Conservation (phyloP, 352 stramenopile genomes). For the Phytophthora foliorum region DNA sequence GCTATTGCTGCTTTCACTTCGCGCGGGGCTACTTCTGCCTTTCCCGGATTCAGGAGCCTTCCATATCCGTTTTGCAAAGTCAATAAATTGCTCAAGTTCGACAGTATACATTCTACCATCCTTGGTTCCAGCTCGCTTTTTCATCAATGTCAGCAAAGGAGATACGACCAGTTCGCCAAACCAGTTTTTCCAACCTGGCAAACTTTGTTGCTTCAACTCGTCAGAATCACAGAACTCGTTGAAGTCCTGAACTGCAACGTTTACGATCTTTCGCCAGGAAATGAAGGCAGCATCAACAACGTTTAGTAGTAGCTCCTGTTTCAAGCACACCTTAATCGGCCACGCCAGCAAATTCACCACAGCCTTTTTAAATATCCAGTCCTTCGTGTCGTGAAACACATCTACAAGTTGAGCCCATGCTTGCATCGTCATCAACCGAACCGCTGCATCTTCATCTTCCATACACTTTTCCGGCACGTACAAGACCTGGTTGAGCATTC, state of each 20-base stretch:
- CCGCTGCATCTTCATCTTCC: conserved; percentile 50
- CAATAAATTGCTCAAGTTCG: conserved; percentile 45
- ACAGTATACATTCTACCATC: conserved; percentile 1
- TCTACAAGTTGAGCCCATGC: conserved; percentile 57
- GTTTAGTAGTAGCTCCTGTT: conserved; percentile 60
- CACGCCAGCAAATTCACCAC: conserved; percentile 59
- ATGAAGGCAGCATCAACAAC: conserved; percentile 59
- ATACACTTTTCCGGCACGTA: conserved; percentile 68
- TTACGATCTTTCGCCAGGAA: conserved; percentile 59
- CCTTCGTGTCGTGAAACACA: conserved; percentile 54
- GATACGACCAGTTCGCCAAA: conserved; percentile 56
- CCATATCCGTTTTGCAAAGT: conserved; percentile 39
- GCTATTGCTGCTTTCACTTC: conserved; percentile 31
- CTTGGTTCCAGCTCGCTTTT: conserved; percentile 6
- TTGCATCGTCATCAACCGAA: conserved; percentile 64
- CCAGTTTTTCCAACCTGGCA: conserved; percentile 69
- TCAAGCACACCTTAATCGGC: conserved; percentile 55
- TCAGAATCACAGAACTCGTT: conserved; percentile 46
- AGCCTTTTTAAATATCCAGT: conserved; percentile 72
- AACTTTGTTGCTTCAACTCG: conserved; percentile 27
- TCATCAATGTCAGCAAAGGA: conserved; percentile 35
- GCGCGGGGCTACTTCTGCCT: conserved; percentile 1
- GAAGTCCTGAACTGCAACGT: conserved; percentile 59
- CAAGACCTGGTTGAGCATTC: conserved; percentile 59
- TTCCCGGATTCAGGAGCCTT: neutral